These are phyloP conservation scores for Mycena vitilis DNA, from an alignment of 768 basidiomycete species.

Conservation along the genomic window DNA sequence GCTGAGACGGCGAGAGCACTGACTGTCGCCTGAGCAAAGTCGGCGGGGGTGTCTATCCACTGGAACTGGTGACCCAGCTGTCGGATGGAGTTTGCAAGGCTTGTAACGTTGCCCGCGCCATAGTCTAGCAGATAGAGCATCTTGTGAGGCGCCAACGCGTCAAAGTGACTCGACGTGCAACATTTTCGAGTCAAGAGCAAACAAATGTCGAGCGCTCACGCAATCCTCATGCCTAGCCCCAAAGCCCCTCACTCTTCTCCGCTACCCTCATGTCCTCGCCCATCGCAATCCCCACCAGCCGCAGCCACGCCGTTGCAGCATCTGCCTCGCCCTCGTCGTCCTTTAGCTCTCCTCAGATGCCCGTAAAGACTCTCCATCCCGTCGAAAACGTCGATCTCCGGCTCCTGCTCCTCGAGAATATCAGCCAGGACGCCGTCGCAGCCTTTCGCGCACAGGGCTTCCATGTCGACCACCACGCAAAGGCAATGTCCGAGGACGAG, in stretches of 20 bases:
- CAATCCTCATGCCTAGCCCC: slow-evolving; percentile 6
- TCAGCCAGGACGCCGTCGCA: slow-evolving; percentile 89
- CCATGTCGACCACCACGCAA: slow-evolving; percentile 89
- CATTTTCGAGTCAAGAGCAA: too few species aligned
- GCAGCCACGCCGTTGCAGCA: slow-evolving; percentile 53
- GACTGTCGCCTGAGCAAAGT: slow-evolving; percentile 91
- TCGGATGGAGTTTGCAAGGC: slow-evolving; percentile 90
- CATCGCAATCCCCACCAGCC: slow-evolving; percentile 55
- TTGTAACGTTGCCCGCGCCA: slow-evolving; percentile 95
- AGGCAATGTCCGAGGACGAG: slow-evolving; percentile 93
- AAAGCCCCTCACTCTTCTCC: slow-evolving; percentile 11
- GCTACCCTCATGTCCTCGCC: slow-evolving; percentile 58
- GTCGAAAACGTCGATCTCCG: slow-evolving; percentile 83
- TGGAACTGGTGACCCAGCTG: slow-evolving; percentile 87
- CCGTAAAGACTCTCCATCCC: slow-evolving; percentile 81
- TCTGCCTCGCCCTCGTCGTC: slow-evolving; percentile 65
- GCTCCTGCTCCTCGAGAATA: slow-evolving; percentile 93
- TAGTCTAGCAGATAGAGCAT: slow-evolving; percentile 93
- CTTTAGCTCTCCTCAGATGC: slow-evolving; percentile 36
- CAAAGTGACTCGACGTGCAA: too few species aligned
- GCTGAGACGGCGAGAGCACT: slow-evolving; percentile 49
- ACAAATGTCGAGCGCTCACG: neutral
- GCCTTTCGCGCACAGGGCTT: slow-evolving; percentile 87
- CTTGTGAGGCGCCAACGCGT: neutral
- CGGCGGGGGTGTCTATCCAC: slow-evolving; percentile 86